Base-by-base conservation (phyloP, 2,329 filamentous ascomycete genomes). In the Nemania sp. region DNA sequence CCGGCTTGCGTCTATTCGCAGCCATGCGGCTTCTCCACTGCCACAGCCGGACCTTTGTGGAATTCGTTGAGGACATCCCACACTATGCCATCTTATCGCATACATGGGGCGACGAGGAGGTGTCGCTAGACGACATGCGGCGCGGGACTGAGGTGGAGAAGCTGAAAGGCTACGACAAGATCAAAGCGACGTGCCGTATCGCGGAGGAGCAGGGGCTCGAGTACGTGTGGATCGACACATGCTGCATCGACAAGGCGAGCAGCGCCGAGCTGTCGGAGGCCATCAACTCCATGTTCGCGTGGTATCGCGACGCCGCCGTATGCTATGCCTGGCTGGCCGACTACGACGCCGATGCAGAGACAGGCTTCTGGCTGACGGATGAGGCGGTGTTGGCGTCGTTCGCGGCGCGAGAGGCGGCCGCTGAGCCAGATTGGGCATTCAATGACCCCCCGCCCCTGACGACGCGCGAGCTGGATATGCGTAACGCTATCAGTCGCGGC, bases 211-310 rank as follows among this genome's bases (percentile, higher is more conserved):
- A 61, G 15, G 47, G 43, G 3, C 41, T 63, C 12, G 43, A 52
- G 1, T 65, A 61, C 17, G 63, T 49, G 5, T 65, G 61, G 59
- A 48, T 65, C 8, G 62, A 65, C 47, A 63, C 62, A 3, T 64
- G 62, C 42, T 63, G 59, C 46, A 64, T 63, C 12, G 58, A 65
- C 40, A 63, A 64, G 28, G 58, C 57, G n/a, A 62, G 61, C 46
- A 64, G 59, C 28, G 55, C 62, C 9, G 62, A 65, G 41, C 48
- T 65, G 0, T 62, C 59, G 0, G 63, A 65, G 50, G 60, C 60
- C 15, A 64, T 64, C 41, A 64, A 64, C 33, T 62, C 61, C 22
- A 63, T 64, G 61, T 63, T 62, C 40, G 47, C 56, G 1, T 64
- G 59, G 61, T 64, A 63, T 30, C 55, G 52, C 5, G 24, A 56